These are phyloP conservation scores for Metschnikowia baotianmanensis DNA, from an alignment of 805 yeast genomes.

Conservation along the genomic window DNA sequence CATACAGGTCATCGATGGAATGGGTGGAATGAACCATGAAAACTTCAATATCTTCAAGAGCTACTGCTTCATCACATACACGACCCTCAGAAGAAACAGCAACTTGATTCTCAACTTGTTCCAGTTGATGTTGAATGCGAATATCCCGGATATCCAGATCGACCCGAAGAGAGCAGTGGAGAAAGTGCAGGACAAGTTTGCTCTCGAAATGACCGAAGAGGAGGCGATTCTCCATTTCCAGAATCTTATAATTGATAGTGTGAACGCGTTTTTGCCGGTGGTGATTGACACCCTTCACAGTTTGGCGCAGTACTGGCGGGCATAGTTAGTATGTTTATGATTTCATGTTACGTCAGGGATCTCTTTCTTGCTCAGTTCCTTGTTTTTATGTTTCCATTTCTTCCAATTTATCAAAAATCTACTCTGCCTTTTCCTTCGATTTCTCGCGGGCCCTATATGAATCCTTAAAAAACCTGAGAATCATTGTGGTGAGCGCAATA, in stretches of 20 bases:
- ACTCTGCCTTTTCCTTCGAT: neutral
- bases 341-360: no score
- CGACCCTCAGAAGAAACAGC: constrained; percentile 84
- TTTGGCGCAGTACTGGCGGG: constrained; percentile 97
- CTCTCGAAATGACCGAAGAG: constrained; percentile 90
- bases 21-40: constrained; percentile 89
- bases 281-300: constrained; percentile 94
- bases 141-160: constrained; percentile 81
- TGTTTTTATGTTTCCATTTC: neutral
- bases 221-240: constrained; percentile 96
- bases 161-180: constrained; percentile 86
- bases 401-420: no score
- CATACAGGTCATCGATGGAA: constrained; percentile 93
- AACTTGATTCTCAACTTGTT: constrained; percentile 86
- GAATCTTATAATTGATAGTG: constrained; percentile 89
- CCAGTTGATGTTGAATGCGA: constrained; percentile 90
- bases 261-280: constrained; percentile 88
- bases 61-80: constrained; percentile 92
- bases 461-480: constrained; percentile 5
- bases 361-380: no score
- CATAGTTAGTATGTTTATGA: constrained; percentile 47
- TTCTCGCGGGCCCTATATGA: neutral
- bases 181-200: constrained; percentile 92
- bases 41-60: constrained; percentile 85
- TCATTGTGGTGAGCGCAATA: constrained; percentile 10